Percentiles rank a stretch among this genome's conserved stretches.
Evolutionary conservation across 2,329 filamentous ascomycete species (phyloP).

Genomic region (Diaporthe sp.): DNA sequence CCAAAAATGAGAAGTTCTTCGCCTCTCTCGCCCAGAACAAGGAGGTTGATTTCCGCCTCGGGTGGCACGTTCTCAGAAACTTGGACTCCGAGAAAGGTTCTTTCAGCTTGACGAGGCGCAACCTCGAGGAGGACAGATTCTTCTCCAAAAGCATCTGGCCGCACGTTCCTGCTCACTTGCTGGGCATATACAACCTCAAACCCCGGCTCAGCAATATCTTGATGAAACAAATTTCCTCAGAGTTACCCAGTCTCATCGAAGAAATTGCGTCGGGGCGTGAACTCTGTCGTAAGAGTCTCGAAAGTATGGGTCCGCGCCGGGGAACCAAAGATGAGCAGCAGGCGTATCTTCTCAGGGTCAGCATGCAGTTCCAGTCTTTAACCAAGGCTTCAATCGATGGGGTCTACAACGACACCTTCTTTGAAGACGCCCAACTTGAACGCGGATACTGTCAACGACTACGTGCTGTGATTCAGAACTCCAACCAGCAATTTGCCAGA

Average conservation of each 20-base stretch:
- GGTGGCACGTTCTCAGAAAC: conserved; percentile 58
- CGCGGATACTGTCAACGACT: conserved; percentile 22
- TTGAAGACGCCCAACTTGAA: conserved; percentile 32
- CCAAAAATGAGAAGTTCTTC: conserved; percentile 45
- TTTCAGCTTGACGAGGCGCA: conserved; percentile 33
- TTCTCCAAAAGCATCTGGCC: conserved; percentile 44
- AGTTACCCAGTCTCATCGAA: conserved; percentile 39
- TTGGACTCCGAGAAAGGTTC: conserved; percentile 40
- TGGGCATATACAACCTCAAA: conserved; percentile 36
- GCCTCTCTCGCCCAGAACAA: conserved; percentile 45
- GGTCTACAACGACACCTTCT: conserved; percentile 39
- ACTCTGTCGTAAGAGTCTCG: conserved; percentile 32
- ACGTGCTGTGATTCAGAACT: conserved; percentile 29
- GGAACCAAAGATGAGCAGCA: conserved; percentile 41
- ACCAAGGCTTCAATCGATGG: conserved; percentile 43
- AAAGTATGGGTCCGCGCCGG: conserved; percentile 35
- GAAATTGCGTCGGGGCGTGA: conserved; percentile 36
- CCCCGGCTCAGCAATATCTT: conserved; percentile 32
- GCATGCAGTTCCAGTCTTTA: conserved; percentile 40
- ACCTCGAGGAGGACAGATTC: conserved; percentile 37
- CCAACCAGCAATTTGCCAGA: conserved; percentile 16
- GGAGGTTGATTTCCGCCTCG: conserved; percentile 39
- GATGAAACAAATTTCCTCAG: conserved; percentile 38
- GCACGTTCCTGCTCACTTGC: conserved; percentile 45
- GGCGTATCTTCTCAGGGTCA: conserved; percentile 43